Evolutionary conservation across 257 asterid genomes (phyloP).

Genomic region (Osmanthus fragrans): DNA sequence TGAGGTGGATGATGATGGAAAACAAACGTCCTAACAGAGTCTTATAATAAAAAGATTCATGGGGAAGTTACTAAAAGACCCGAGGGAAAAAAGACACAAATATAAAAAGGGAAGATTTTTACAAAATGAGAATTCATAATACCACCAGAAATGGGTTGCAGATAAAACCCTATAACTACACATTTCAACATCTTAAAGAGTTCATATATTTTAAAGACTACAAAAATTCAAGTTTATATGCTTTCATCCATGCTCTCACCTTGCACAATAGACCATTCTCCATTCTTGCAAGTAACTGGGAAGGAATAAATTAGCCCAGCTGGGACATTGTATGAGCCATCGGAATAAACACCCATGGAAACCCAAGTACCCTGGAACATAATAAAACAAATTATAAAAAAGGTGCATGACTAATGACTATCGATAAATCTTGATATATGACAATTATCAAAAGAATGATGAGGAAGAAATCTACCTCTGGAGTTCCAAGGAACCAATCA

Average conservation of each 20-base stretch:
- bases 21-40: not conserved
- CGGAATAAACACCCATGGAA: constrained; percentile 98
- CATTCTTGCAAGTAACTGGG: constrained; percentile 93
- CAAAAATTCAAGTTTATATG: not conserved
- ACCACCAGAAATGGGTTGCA: not conserved
- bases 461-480: constrained; percentile 53
- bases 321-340: constrained; percentile 90
- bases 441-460: not conserved
- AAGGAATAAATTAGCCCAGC: constrained; percentile 85
- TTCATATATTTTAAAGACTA: not conserved
- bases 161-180: not conserved
- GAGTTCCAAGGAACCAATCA: constrained; percentile 97
- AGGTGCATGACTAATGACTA: not conserved
- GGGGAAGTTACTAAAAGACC: not conserved
- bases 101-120: not conserved
- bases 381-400: constrained; percentile 16
- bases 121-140: not conserved
- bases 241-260: constrained; percentile 44
- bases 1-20: no score
- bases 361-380: constrained; percentile 76
- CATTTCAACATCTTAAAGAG: not conserved
- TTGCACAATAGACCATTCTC: constrained; percentile 91
- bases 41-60: not conserved
- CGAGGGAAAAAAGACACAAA: not conserved
- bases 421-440: not conserved